A percentile compares a stretch with the other conserved stretches of the same genome.
These are phyloP conservation scores for Fusarium nurragi DNA, from an alignment of 2,329 filamentous ascomycete genomes.

Conservation along the genomic window DNA sequence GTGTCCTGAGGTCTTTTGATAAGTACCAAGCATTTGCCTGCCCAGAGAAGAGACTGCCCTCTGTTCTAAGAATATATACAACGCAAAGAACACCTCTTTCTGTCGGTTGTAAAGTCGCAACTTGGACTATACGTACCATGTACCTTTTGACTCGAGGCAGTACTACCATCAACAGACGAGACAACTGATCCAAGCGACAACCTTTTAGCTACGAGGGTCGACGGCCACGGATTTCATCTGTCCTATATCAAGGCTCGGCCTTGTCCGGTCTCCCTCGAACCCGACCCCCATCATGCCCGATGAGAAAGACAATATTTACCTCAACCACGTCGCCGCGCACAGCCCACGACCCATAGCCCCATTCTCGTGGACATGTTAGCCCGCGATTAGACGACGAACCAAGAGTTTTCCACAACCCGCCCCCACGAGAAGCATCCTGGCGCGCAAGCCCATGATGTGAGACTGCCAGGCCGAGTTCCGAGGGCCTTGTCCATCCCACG, in stretches of 20 bases:
- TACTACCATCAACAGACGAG: background rate
- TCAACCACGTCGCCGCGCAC: constrained; percentile 19
- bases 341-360: constrained; percentile 26
- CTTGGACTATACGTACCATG: background rate
- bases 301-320: constrained; percentile 26
- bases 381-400: constrained; percentile 22
- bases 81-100: background rate
- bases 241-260: background rate
- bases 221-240: background rate
- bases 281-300: background rate
- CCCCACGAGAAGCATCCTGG: constrained; percentile 31
- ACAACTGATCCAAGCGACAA: background rate
- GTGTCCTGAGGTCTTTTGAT: background rate
- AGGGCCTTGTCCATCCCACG: constrained; percentile 23
- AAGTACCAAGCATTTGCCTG: background rate
- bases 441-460: too few species aligned
- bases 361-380: constrained; percentile 22
- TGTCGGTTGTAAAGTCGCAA: background rate
- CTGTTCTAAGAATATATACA: too few species aligned
- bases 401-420: constrained; percentile 12
- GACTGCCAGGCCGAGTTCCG: constrained; percentile 18
- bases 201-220: background rate
- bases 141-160: background rate
- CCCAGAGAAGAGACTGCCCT: background rate
- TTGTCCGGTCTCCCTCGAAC: background rate